These are phyloP conservation scores for Luffa acutangula DNA, from an alignment of 306 rosid species.

Conservation along the genomic window DNA sequence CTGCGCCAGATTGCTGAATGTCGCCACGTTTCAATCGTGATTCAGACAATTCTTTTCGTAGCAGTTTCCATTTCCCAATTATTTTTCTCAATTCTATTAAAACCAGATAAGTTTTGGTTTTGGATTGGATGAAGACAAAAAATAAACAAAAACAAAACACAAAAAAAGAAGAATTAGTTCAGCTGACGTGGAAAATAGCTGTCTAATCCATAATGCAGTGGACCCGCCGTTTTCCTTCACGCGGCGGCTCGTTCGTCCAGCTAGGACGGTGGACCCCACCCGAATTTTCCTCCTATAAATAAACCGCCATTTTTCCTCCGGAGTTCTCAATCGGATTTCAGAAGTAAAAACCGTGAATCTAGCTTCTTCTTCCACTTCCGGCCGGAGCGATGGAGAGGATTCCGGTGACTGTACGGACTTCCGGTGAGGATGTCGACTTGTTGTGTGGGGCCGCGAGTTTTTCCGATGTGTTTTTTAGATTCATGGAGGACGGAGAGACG, in stretches of 20 bases:
- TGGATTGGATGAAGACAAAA: neutral
- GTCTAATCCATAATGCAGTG: slow-evolving; percentile 1
- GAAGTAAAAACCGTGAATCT: neutral
- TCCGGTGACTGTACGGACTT: neutral
- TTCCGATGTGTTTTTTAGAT: neutral
- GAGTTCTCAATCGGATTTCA: neutral
- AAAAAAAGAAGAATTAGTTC: neutral
- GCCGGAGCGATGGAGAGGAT: neutral
- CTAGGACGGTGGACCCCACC: neutral
- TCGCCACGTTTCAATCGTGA: slow-evolving; percentile 1
- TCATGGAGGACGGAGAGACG: neutral
- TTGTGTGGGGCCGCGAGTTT: neutral
- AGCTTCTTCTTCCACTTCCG: neutral
- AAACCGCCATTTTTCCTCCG: neutral
- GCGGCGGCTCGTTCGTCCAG: slow-evolving; percentile 8
- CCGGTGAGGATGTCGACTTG: neutral
- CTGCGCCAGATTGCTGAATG: neutral
- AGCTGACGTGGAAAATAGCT: slow-evolving; percentile 9
- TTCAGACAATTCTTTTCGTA: neutral
- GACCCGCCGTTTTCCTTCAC: neutral
- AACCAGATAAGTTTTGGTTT: neutral
- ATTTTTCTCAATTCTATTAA: neutral
- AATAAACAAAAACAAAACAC: neutral
- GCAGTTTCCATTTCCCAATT: neutral
- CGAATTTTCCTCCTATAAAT: neutral